Base-by-base conservation (phyloP, 257 asterid genomes). In the Osmanthus fragrans region DNA sequence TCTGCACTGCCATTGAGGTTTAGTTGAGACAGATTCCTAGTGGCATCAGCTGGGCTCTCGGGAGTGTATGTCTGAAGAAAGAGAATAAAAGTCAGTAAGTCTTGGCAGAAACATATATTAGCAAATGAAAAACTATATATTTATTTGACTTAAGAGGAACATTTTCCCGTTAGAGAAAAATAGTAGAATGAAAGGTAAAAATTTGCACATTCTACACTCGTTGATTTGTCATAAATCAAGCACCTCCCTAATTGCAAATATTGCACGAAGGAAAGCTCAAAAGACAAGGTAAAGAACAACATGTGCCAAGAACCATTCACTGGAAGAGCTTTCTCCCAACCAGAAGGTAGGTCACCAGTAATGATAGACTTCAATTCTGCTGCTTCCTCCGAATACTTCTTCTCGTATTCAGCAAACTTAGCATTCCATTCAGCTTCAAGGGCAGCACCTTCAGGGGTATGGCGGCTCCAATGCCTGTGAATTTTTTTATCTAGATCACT, bases 1-100 rank as follows among this genome's bases (percentile, higher is more conserved):
- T 93, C 97, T 19, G 98, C 98, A 77, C 96, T 91, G 39, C 98
- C 98, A 37, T 91, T 91, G 39, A 91, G 90, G 79, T 85, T 85
- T 84, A 75, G 76, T 75, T 89, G 94, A 66, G 96, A 91, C 37
- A 89, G 90, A 80, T 87, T 89, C 67, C 96, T 76, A 33, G 96
- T 91, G 78, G 96, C 90, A 78, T 87, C 91, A 49, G 85, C 92
- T 63, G 92, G 94, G 83, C 79, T 87, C 85, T 89, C 96, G 1
- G 94, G 90, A 13, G 89, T 86, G 84, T 89, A 89, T 36, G 88
- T 86, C 96, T 90, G 90, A 37, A 70, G 79, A 75, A 72, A 73
- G 75, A 37, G 51, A 71, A 11, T 25, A 72, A 2, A 42, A 42
- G 51, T 80, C 75, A 7, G 23, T 25, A 23, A 56, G 30, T 21